Conservation (phyloP, 2,329 filamentous ascomycete species). For the Canariomyces notabilis region DNA sequence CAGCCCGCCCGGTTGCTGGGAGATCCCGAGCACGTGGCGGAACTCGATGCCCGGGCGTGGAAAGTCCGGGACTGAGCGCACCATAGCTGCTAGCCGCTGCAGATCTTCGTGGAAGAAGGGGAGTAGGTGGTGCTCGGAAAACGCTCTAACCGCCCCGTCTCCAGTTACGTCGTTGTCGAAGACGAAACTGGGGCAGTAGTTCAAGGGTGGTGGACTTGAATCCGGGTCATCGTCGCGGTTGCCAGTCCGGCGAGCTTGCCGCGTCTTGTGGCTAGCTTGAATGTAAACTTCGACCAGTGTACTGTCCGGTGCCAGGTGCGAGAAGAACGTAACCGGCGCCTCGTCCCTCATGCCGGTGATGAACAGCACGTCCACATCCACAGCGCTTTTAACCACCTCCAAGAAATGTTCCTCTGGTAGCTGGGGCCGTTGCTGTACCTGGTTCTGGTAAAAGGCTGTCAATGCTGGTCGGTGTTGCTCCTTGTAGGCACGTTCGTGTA, state of each 20-base stretch:
- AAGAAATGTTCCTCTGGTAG: constrained; percentile 50
- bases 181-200: constrained; percentile 38
- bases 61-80: constrained; percentile 44
- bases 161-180: constrained; percentile 49
- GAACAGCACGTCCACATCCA: constrained; percentile 49
- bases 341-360: constrained; percentile 61
- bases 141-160: constrained; percentile 32
- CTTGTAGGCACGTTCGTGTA: constrained; percentile 54
- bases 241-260: constrained; percentile 32
- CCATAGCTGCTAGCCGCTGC: constrained; percentile 44
- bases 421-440: constrained; percentile 38
- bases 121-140: constrained; percentile 39
- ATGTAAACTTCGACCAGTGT: constrained; percentile 52
- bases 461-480: constrained; percentile 52
- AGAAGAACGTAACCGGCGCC: constrained; percentile 49
- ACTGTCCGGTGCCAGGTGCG: constrained; percentile 48
- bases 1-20: constrained; percentile 47
- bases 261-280: constrained; percentile 35
- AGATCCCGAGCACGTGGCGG: constrained; percentile 53
- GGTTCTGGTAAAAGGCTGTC: constrained; percentile 46
- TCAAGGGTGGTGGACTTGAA: constrained; percentile 22
- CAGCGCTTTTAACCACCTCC: constrained; percentile 36
- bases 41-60: constrained; percentile 49
- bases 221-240: constrained; percentile 20
- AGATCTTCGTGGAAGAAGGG: constrained; percentile 44